Evolutionary conservation across 2,329 filamentous ascomycete genomes (phyloP).

Genomic region (Septoria petroselini): DNA sequence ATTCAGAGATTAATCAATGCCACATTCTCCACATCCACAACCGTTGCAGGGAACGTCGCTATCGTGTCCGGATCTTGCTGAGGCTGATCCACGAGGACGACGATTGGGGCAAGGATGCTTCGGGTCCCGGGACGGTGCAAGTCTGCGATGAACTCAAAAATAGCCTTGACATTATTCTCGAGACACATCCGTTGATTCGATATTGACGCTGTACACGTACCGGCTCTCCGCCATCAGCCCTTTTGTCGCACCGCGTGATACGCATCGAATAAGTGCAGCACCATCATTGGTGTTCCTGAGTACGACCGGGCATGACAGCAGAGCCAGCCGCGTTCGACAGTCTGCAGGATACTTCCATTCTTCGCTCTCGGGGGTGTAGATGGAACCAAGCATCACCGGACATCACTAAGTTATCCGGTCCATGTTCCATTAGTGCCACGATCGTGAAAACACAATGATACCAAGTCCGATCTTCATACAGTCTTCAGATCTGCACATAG

Average conservation of each 20-base stretch:
- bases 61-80: conserved; percentile 10
- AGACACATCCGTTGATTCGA: neutral
- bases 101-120: conserved; percentile 13
- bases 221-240: conserved; percentile 12
- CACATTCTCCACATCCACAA: neutral
- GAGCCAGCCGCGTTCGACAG: too few relatives aligned
- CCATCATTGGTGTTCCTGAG: too few relatives aligned
- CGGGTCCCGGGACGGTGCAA: conserved; percentile 8
- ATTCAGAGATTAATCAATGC: too few relatives aligned
- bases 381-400: neutral
- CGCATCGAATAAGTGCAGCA: too few relatives aligned
- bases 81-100: conserved; percentile 4
- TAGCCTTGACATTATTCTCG: neutral
- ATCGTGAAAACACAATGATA: conserved; percentile 4
- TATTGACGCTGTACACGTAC: neutral
- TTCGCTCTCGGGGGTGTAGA: conserved; percentile 4
- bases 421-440: neutral
- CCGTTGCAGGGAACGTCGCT: conserved; percentile 12
- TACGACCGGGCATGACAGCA: too few relatives aligned
- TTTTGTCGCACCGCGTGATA: too few relatives aligned
- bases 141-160: conserved; percentile 13
- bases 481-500: neutral
- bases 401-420: neutral
- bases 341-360: neutral
- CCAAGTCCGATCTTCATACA: neutral